Evolutionary conservation across 805 yeast genomes (phyloP).

Genomic region (Kregervanrija delftensis): DNA sequence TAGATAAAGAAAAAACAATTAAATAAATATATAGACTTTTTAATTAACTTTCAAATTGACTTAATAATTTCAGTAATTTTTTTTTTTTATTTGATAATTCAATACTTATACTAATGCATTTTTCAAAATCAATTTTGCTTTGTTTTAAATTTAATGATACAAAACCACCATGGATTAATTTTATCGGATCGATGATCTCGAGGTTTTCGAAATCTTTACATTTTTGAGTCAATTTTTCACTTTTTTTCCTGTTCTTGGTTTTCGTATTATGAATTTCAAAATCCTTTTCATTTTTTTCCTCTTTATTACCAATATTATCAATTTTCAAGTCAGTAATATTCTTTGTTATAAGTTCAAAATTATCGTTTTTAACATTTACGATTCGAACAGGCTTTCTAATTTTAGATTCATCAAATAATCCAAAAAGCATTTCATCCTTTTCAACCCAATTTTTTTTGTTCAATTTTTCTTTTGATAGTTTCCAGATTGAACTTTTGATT

Average conservation of each 20-base stretch:
- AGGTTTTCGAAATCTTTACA: background rate
- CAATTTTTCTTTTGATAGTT: conserved; percentile 27
- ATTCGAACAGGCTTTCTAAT: conserved; percentile 1
- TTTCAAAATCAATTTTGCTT: conserved; percentile 13
- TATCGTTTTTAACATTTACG: background rate
- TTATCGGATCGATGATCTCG: conserved; percentile 15
- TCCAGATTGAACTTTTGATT: too few relatives aligned
- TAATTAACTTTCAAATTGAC: conserved; percentile 1
- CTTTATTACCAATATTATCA: conserved; percentile 1
- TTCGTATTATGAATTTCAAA: background rate
- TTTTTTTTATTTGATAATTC: conserved; percentile 10
- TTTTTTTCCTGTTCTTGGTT: background rate
- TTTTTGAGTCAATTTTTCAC: background rate
- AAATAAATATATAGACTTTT: background rate
- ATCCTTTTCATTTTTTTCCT: background rate
- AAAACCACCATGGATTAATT: conserved; percentile 23
- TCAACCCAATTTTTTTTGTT: conserved; percentile 1
- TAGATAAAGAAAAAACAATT: background rate
- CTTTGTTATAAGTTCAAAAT: background rate
- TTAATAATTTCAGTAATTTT: conserved; percentile 5
- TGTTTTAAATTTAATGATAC: conserved; percentile 15
- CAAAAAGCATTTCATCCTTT: background rate
- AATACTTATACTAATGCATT: conserved; percentile 6
- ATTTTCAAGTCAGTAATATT: background rate
- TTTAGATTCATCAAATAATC: conserved; percentile 6